phyloP scores from a whole-genome alignment of 2,329 filamentous ascomycete species.

The Aspergillus sp. region DNA sequence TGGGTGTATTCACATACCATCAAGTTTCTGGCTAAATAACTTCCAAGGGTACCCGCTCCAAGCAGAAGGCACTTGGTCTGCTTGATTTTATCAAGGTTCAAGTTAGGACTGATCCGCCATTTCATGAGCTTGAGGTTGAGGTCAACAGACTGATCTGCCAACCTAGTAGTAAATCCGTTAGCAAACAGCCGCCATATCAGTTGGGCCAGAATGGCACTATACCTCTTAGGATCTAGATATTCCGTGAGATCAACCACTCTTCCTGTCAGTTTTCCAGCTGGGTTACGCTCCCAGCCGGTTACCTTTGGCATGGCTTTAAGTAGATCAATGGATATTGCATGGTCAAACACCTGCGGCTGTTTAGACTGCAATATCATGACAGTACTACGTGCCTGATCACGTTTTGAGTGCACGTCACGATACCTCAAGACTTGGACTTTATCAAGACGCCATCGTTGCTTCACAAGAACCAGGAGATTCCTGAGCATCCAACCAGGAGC shows the following conservation, averaged over 20 bases:
- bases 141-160: slow-evolving; percentile 92
- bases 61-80: slow-evolving; percentile 84
- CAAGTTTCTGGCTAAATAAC: slow-evolving; percentile 85
- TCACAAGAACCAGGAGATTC: slow-evolving; percentile 80
- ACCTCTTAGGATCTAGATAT: slow-evolving; percentile 82
- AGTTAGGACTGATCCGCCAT: slow-evolving; percentile 86
- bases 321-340: slow-evolving; percentile 6
- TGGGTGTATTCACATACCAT: slow-evolving; percentile 45
- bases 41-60: slow-evolving; percentile 87
- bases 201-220: slow-evolving; percentile 1
- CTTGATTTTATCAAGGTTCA: slow-evolving; percentile 86
- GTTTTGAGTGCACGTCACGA: slow-evolving; percentile 70
- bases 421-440: slow-evolving; percentile 86
- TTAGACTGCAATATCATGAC: slow-evolving; percentile 60
- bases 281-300: slow-evolving; percentile 90
- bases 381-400: slow-evolving; percentile 77
- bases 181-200: neutral
- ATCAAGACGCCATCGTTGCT: slow-evolving; percentile 72
- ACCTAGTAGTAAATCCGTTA: slow-evolving; percentile 25
- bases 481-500: slow-evolving; percentile 90
- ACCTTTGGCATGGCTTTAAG: slow-evolving; percentile 67
- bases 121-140: slow-evolving; percentile 98
- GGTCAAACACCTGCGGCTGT: slow-evolving; percentile 25
- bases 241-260: slow-evolving; percentile 79
- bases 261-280: slow-evolving; percentile 69